Base-by-base conservation (phyloP, 2,329 filamentous ascomycete species). In the Xenosphaeropsis pyriputrescens region DNA sequence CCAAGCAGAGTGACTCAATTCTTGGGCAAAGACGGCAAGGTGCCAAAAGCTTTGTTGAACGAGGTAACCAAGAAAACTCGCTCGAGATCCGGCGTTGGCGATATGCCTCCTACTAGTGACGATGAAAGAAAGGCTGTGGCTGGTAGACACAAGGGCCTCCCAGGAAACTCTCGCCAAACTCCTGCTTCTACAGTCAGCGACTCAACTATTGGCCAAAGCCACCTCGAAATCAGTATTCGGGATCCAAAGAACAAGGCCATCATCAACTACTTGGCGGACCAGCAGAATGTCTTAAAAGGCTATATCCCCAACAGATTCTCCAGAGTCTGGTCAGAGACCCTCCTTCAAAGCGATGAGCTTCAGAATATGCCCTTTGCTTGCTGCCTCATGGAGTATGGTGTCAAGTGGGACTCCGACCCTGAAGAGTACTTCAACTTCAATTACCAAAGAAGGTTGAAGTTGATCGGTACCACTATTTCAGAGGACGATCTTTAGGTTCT, bases 341-440 rank as follows among this genome's bases (percentile, higher is more conserved):
- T 26, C 22, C 22, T 26, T 26, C 22, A 26, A 9, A 26, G 22
- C 22, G 12, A 26, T 9, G 22, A 26, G 8, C 22, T 26, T 26
- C 22, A 9, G 8, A 26, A 9, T 9, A 26, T 26, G 8, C 22
- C 22, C 4, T 85, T 86, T 49, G 57, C 63, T 2, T 86, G 81
- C 53, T 84, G 79, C 48, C 67, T 88, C 43, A 67, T 67, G 44
- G 78, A 86, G 53, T 86, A 82, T 47, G 81, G 80, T 5, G 59
- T 82, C 34, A 63, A 58, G 39, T 54, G 66, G 2, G 14, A 33
- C 3, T 15, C 30, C 6, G 30, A 32, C n/a, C 14, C 5, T 15
- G 30, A 32, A 8, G 8, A 26, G 3, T 26, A 26, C 22, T 26
- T 32, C 30, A 32, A 32, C n/a, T 17, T 15, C 14, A 1, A 54